These are phyloP conservation scores for Protea cynaroides DNA, from an alignment of 164 flowering plant genomes.

Conservation along the genomic window DNA sequence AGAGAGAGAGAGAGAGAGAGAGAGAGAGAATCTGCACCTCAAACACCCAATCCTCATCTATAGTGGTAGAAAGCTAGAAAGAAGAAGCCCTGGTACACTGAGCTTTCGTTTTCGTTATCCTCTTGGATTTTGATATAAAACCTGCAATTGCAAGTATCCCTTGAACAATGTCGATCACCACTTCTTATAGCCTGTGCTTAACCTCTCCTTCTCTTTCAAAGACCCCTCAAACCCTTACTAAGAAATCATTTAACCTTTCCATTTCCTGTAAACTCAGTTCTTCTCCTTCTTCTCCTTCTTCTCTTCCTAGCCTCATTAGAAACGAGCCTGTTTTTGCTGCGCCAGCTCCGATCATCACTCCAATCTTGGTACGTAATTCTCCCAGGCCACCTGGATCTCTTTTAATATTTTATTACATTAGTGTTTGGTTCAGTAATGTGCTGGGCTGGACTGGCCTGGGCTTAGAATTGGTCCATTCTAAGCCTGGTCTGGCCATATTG, in stretches of 20 bases:
- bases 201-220: constrained; percentile 1
- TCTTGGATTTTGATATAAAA: background rate
- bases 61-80: too few relatives aligned
- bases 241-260: constrained; percentile 10
- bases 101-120: constrained; percentile 45
- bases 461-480: too few relatives aligned
- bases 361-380: constrained; percentile 32
- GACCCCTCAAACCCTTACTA: constrained; percentile 9
- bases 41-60: constrained; percentile 15
- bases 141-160: background rate
- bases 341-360: constrained; percentile 18
- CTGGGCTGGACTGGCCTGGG: too few relatives aligned
- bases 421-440: too few relatives aligned
- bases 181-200: background rate
- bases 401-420: too few relatives aligned
- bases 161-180: constrained; percentile 12
- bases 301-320: constrained; percentile 24
- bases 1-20: too few relatives aligned
- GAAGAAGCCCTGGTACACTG: constrained; percentile 10
- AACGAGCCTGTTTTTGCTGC: constrained; percentile 27
- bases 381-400: too few relatives aligned
- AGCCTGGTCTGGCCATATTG: too few relatives aligned
- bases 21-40: too few relatives aligned
- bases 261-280: constrained; percentile 6
- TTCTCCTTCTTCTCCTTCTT: constrained; percentile 11